Evolutionary conservation across 2,329 filamentous ascomycete species (phyloP), one percentile per base, ranked within the genome.

Genomic region (Dothistroma pini): DNA sequence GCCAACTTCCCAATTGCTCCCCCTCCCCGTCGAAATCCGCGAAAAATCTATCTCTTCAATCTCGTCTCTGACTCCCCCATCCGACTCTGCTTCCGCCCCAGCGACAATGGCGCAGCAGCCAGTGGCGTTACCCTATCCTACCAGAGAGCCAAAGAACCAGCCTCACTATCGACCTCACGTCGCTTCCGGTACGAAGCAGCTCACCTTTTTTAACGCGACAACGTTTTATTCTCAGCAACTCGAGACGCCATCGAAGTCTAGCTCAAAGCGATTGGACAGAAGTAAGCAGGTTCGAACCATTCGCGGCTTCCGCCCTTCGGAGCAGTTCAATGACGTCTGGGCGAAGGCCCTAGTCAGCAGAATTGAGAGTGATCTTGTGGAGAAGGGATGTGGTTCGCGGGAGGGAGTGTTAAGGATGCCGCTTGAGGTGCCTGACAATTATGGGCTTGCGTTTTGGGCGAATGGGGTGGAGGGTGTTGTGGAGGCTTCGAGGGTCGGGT

Each of bases 131-230:
- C 14, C 7, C 19, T 56, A 29, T 14, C 12, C 55, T 51, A 21
- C 32, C 19, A 51, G 8, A 29, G n/a, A n/a, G 38, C 49, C 11
- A 22, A 14, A 9, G 55, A 57, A 25, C 55, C 55, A n/a, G 55
- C 44, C 11, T 29, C 50, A 16, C 55, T 51, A 7, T 31, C 16
- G 2, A 22, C 55, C 11, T 57, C 44, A 29, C 41, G 14, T 5
- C 55, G 50, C 19, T 35, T 57, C 29, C 54, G 41, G 4, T 4
- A n/a, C 29, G 54, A 57, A 57, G 38, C 41, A 11, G 41, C 50
- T 2, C 35, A 22, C 22, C 49, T 57, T 16, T 57, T 57, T 44
- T 57, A 57, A 29, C 16, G 55, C 44, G 55, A 57, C 22, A 57
- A 57, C 55, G 31, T 57, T 14, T 57, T 57, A 44, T 51, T 57